Evolutionary conservation across 768 basidiomycete genomes (phyloP).

Genomic region (Collybia nuda): DNA sequence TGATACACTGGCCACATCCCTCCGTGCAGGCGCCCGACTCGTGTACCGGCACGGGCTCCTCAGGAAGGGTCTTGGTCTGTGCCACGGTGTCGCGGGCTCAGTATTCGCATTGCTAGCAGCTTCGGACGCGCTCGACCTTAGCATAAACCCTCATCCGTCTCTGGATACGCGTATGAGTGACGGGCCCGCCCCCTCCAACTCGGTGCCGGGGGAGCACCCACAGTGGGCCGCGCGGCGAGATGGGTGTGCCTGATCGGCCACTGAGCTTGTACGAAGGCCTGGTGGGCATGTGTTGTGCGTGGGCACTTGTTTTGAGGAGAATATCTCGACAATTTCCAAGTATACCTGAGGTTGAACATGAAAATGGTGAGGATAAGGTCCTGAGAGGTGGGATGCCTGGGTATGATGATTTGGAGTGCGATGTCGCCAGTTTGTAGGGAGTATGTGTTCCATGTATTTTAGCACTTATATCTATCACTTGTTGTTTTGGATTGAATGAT

Average conservation of each 20-base stretch:
- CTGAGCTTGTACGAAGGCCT: conserved; percentile 60
- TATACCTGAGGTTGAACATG: too few species aligned
- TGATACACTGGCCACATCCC: conserved; percentile 27
- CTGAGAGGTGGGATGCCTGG: too few species aligned
- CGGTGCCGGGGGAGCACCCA: conserved; percentile 6
- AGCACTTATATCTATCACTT: too few species aligned
- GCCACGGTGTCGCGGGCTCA: conserved; percentile 57
- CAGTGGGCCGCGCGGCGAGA: conserved; percentile 38
- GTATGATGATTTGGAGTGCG: too few species aligned
- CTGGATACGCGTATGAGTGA: too few species aligned
- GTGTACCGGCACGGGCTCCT: conserved; percentile 50
- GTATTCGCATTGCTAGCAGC: conserved; percentile 52
- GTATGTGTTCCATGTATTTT: too few species aligned
- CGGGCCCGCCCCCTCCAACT: too few species aligned
- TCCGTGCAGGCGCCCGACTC: conserved; percentile 38
- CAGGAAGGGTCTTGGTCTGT: conserved; percentile 58
- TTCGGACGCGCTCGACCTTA: conserved; percentile 40
- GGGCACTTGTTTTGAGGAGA: conserved; percentile 39
- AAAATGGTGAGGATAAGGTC: too few species aligned
- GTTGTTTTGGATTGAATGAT: too few species aligned
- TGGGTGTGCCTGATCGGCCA: conserved; percentile 48
- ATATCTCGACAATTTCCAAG: too few species aligned
- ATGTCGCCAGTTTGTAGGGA: too few species aligned
- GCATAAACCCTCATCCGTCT: too few species aligned
- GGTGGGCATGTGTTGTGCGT: conserved; percentile 59